Conservation (phyloP, 768 basidiomycete genomes). For the Tephrocybe sp. region DNA sequence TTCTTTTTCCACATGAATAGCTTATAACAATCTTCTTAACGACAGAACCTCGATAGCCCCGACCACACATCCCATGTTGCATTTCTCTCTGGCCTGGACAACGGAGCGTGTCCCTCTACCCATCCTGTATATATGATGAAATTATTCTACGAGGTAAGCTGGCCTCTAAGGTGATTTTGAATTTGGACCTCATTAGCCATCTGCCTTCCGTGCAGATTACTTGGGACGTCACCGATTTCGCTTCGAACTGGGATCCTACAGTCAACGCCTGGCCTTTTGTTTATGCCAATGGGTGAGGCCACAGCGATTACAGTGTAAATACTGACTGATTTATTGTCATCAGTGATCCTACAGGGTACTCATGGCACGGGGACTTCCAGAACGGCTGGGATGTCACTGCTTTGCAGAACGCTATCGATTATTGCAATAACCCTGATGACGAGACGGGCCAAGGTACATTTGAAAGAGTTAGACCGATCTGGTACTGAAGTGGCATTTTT, state of each 20-base stretch:
- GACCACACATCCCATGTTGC: constrained; percentile 37
- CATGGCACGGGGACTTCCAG: constrained; percentile 47
- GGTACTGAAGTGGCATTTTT: neutral
- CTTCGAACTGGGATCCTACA: constrained; percentile 31
- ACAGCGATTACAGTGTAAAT: neutral
- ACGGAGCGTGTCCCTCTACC: constrained; percentile 36
- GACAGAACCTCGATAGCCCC: constrained; percentile 39
- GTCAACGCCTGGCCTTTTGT: constrained; percentile 42
- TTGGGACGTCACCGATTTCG: constrained; percentile 36
- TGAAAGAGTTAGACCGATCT: neutral
- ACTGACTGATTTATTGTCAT: neutral
- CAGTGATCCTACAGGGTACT: constrained; percentile 55
- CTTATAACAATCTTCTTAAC: neutral
- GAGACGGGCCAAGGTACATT: constrained; percentile 27
- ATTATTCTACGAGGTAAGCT: constrained; percentile 34
- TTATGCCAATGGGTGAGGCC: constrained; percentile 39
- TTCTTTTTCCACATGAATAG: neutral
- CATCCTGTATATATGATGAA: constrained; percentile 40
- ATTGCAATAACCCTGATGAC: constrained; percentile 41
- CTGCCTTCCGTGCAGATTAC: constrained; percentile 29
- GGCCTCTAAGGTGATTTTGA: neutral
- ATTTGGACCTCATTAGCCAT: neutral
- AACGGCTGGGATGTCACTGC: constrained; percentile 52
- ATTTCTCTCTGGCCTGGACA: constrained; percentile 34
- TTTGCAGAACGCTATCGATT: constrained; percentile 48